Evolutionary conservation across 2,329 filamentous ascomycete genomes (phyloP), one percentile per base, ranked within the genome.

Genomic region (Hypoxylon sp.): DNA sequence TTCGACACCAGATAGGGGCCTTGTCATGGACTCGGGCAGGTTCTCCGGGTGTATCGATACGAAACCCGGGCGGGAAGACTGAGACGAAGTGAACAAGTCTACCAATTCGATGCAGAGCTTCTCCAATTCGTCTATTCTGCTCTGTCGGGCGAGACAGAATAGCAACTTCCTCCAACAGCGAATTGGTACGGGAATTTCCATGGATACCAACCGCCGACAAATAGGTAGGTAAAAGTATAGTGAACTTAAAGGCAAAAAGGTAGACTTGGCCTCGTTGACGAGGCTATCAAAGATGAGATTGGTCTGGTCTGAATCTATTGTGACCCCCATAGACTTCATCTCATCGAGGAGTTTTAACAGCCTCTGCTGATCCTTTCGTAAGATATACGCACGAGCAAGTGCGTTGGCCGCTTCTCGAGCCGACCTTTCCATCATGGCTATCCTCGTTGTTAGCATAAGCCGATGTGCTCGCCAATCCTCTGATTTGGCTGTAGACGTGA

Each of bases 31-130:
- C 16, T 54, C 51, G 0, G 73, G 79, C 7, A 78, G 60, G 53
- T 83, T 78, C 5, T 64, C 60, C 3, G 66, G 61, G 45, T 81
- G 74, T 19, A 81, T 67, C 0, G 74, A 74, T 23, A 79, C 66
- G 26, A 76, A 68, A 3, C 60, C 63, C 12, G 62, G 45, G 64
- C 66, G n/a, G 51, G 62, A 46, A 61, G 62, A 65, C 6, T 27
- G 55, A n/a, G 43, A 47, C 4, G 16, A 60, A 57, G 56, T 77
- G 75, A 29, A 74, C 29, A 61, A 52, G 12, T 73, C 63, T 7
- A 77, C 67, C 36, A 82, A 62, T 34, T 78, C 72, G 9, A 76
- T 55, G 8, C 71, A 71, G 2, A 81, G 51, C 26, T 69, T 69
- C 40, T 78, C 73, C 2, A 82, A 61, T n/a, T 78, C 75, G 2